phyloP scores from a whole-genome alignment of 2,329 filamentous ascomycete genomes.

The Phialemoniopsis sp. region DNA sequence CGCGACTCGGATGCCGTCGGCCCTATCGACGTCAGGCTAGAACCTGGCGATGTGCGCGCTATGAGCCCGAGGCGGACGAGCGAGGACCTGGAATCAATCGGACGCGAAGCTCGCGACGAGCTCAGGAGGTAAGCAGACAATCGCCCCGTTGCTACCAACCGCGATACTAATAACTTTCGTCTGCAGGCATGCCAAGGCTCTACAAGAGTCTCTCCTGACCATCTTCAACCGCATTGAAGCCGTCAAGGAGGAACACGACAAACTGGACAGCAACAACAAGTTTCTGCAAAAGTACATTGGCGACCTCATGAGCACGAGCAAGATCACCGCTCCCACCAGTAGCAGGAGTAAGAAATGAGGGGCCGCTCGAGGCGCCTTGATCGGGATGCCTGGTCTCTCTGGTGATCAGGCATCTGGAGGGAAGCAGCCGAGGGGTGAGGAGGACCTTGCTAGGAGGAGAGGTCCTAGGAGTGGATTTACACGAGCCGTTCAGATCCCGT shows the following conservation, averaged over 20 bases:
- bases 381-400: no score
- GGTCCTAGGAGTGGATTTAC: no score
- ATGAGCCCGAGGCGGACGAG: slow-evolving; percentile 93
- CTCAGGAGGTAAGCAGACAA: slow-evolving; percentile 44
- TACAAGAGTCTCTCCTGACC: slow-evolving; percentile 85
- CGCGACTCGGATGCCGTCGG: slow-evolving; percentile 72
- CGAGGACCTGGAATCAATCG: slow-evolving; percentile 84
- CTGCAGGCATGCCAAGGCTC: slow-evolving; percentile 74
- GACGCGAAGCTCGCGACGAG: slow-evolving; percentile 72
- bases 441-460: no score
- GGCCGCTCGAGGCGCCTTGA: not conserved
- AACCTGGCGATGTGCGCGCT: slow-evolving; percentile 82
- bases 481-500: no score
- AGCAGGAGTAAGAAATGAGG: slow-evolving; percentile 49
- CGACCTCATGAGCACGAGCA: slow-evolving; percentile 85
- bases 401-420: no score
- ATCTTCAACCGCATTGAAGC: slow-evolving; percentile 93
- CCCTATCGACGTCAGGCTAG: slow-evolving; percentile 69
- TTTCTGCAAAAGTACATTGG: slow-evolving; percentile 98
- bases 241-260: slow-evolving; percentile 91
- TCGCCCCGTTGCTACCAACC: no score
- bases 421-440: no score
- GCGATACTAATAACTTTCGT: not conserved
- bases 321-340: slow-evolving; percentile 56
- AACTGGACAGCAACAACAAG: slow-evolving; percentile 93